phyloP scores from a whole-genome alignment of 108 stramenopile species.

The Parietichytrium sp. region DNA sequence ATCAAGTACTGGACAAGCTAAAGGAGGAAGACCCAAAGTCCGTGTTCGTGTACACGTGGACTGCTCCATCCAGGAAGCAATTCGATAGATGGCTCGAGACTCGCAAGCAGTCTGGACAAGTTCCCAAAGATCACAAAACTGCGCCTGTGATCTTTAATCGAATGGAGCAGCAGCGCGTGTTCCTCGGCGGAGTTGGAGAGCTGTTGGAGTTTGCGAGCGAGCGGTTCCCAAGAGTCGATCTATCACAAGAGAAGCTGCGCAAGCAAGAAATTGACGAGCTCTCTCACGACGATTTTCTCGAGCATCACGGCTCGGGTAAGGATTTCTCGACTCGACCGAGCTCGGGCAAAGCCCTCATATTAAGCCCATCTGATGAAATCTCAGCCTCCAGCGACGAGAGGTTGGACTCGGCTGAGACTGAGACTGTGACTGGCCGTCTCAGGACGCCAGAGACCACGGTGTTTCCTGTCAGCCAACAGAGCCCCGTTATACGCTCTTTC shows the following conservation, averaged over 20 bases:
- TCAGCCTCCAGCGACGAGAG: background rate
- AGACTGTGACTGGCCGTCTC: background rate
- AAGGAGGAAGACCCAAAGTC: background rate
- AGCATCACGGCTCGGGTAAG: too few species aligned
- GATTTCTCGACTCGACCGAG: too few species aligned
- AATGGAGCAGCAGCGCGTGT: background rate
- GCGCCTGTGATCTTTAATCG: background rate
- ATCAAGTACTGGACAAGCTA: background rate
- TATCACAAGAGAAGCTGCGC: background rate
- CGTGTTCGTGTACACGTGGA: conserved; percentile 25
- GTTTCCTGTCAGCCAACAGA: background rate
- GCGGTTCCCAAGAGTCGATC: background rate
- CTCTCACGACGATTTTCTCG: too few species aligned
- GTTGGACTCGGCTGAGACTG: background rate
- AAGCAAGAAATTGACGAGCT: background rate
- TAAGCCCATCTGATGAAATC: background rate
- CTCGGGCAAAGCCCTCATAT: background rate
- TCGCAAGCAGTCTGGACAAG: background rate
- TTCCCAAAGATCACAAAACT: background rate
- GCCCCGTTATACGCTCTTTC: background rate
- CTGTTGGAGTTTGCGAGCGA: background rate
- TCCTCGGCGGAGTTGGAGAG: background rate
- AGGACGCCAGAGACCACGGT: background rate
- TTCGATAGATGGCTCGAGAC: conserved; percentile 14
- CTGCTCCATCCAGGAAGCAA: background rate